phyloP scores from a whole-genome alignment of 1,139 yeast species.

The Yueomyces sp. region DNA sequence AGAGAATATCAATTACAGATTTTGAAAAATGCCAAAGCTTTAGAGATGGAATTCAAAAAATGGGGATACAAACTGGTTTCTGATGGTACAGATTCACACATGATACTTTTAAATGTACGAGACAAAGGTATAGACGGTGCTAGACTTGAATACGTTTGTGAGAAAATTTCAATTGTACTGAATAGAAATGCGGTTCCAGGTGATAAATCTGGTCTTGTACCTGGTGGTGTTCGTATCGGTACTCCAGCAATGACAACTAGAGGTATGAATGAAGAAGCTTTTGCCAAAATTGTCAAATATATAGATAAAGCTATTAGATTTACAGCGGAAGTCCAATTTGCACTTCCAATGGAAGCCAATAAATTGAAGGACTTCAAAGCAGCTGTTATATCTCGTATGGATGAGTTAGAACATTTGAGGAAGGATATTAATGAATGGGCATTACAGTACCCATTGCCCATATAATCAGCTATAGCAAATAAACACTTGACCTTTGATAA shows the following conservation, averaged over 20 bases:
- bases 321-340: neutral
- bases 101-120: slow-evolving; percentile 75
- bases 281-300: slow-evolving; percentile 63
- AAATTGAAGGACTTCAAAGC: neutral
- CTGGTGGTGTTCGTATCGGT: slow-evolving; percentile 92
- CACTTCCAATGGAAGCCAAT: neutral
- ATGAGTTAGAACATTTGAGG: neutral
- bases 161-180: slow-evolving; percentile 83
- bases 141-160: slow-evolving; percentile 83
- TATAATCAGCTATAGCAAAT: too few relatives aligned
- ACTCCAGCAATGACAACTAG: slow-evolving; percentile 98
- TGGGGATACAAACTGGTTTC: slow-evolving; percentile 75
- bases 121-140: slow-evolving; percentile 90
- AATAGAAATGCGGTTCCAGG: slow-evolving; percentile 96
- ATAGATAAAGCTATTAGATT: slow-evolving; percentile 46
- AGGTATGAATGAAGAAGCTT: slow-evolving; percentile 74
- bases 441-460: neutral
- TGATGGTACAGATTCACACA: slow-evolving; percentile 89
- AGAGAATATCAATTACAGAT: slow-evolving; percentile 76
- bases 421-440: neutral
- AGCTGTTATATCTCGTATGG: neutral
- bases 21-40: slow-evolving; percentile 63
- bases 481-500: too few relatives aligned
- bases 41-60: slow-evolving; percentile 55
- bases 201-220: slow-evolving; percentile 87